A percentile compares a stretch with the other conserved stretches of the same genome.
Evolutionary conservation across 1,284 basidiomycete genomes (phyloP).

Genomic region (Irpex lacteus): DNA sequence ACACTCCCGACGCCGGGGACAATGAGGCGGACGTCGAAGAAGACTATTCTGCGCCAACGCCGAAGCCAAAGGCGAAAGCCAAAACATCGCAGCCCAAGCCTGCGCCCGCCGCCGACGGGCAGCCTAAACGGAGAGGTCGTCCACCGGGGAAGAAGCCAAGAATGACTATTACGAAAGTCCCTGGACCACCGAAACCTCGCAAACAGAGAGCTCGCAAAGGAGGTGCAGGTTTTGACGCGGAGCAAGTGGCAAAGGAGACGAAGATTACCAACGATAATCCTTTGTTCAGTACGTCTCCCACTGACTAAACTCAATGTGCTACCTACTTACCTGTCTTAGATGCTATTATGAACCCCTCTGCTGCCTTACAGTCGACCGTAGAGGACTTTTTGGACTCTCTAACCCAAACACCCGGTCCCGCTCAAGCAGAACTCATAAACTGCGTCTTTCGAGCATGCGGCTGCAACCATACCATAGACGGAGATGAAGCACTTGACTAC

Average conservation of each 20-base stretch:
- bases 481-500: slow-evolving; percentile 77
- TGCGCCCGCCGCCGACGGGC: slow-evolving; percentile 39
- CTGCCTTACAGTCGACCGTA: slow-evolving; percentile 73
- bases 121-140: slow-evolving; percentile 39
- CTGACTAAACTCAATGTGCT: not conserved
- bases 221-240: slow-evolving; percentile 51
- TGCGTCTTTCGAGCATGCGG: slow-evolving; percentile 81
- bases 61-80: slow-evolving; percentile 15
- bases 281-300: slow-evolving; percentile 67
- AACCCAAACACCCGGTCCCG: slow-evolving; percentile 52
- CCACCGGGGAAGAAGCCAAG: slow-evolving; percentile 49
- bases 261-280: slow-evolving; percentile 77
- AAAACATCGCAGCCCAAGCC: slow-evolving; percentile 26
- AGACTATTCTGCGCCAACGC: slow-evolving; percentile 38
- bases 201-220: slow-evolving; percentile 23
- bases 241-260: slow-evolving; percentile 62
- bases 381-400: slow-evolving; percentile 83
- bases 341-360: slow-evolving; percentile 75
- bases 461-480: slow-evolving; percentile 80
- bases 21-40: slow-evolving; percentile 42
- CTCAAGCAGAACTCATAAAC: slow-evolving; percentile 79
- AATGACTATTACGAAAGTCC: slow-evolving; percentile 38
- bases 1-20: slow-evolving; percentile 23
- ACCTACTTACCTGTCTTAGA: slow-evolving; percentile 41
- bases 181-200: slow-evolving; percentile 19